These are phyloP conservation scores for Diaporthe ampelina DNA, from an alignment of 2,329 filamentous ascomycete species.

Conservation along the genomic window DNA sequence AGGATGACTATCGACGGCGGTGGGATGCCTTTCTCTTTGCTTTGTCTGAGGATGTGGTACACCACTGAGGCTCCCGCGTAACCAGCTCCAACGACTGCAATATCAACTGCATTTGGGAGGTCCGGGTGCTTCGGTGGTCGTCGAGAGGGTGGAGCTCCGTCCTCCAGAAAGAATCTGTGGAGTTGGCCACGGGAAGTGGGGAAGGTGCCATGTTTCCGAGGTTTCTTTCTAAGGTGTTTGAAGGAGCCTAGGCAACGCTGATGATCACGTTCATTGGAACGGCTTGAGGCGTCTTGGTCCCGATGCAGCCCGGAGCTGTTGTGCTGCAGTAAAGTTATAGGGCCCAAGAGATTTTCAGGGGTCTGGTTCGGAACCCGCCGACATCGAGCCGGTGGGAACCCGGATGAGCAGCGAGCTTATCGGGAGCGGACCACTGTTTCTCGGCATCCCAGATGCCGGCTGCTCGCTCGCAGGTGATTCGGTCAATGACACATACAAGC, in stretches of 20 bases:
- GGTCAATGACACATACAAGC: not conserved
- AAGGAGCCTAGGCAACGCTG: not conserved
- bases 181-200: slow-evolving; percentile 46
- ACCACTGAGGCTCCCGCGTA: slow-evolving; percentile 60
- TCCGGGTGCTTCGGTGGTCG: slow-evolving; percentile 54
- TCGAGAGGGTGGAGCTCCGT: slow-evolving; percentile 55
- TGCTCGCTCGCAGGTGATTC: not conserved
- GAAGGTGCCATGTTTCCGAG: slow-evolving; percentile 36
- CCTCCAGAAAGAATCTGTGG: slow-evolving; percentile 58
- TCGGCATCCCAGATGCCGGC: slow-evolving; percentile 7
- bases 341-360: slow-evolving; percentile 8
- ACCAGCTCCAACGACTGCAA: slow-evolving; percentile 63
- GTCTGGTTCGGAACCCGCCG: not conserved
- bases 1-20: slow-evolving; percentile 49
- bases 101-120: slow-evolving; percentile 57
- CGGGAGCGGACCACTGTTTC: slow-evolving; percentile 20
- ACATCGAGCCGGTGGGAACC: slow-evolving; percentile 29
- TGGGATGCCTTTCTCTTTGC: slow-evolving; percentile 26
- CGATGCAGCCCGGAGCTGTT: not conserved
- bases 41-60: slow-evolving; percentile 54
- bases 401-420: slow-evolving; percentile 36
- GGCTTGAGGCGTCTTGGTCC: not conserved
- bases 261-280: slow-evolving; percentile 16
- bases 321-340: slow-evolving; percentile 21
- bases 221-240: not conserved